Percentiles rank a stretch among this genome's conserved stretches.
Conservation (phyloP, 2,329 filamentous ascomycete species). For the Sporothrix luriei region DNA sequence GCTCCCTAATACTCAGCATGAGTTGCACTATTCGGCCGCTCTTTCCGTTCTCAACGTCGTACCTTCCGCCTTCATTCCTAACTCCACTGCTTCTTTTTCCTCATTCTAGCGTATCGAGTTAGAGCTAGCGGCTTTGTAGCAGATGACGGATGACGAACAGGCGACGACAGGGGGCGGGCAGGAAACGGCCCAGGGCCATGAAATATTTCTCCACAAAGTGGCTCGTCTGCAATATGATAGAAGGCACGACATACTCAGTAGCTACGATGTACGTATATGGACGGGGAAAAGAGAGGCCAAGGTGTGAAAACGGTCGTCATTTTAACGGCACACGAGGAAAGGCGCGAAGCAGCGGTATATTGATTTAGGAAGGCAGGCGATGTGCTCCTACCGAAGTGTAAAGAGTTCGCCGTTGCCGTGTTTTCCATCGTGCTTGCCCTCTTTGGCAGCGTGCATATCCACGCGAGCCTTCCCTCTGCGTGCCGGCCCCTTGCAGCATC, state of each 20-base stretch:
- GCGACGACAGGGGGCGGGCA: slow-evolving; percentile 14
- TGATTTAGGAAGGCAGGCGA: not conserved
- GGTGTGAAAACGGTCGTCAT: not conserved
- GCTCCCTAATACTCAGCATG: not conserved
- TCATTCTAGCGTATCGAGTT: slow-evolving; percentile 30
- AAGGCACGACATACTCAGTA: not conserved
- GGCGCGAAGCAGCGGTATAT: not conserved
- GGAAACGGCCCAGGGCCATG: not conserved
- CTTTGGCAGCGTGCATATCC: slow-evolving; percentile 9
- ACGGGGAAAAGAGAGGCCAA: not conserved
- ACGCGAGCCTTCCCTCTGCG: not conserved
- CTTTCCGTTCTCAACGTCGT: not conserved
- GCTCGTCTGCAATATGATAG: too few relatives aligned
- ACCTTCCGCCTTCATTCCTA: not conserved
- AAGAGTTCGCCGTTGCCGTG: not conserved
- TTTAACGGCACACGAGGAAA: not conserved
- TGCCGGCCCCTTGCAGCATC: slow-evolving; percentile 18
- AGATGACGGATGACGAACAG: slow-evolving; percentile 25
- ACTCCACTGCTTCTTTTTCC: not conserved
- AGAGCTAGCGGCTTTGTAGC: slow-evolving; percentile 23
- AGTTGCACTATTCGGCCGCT: not conserved
- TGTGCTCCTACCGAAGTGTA: too few relatives aligned
- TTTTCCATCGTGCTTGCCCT: slow-evolving; percentile 7
- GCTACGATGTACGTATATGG: not conserved
- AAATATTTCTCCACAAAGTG: slow-evolving; percentile 16